A percentile compares a stretch with the other conserved stretches of the same genome.
These are phyloP conservation scores for Dillenia suffruticosa DNA, from an alignment of 164 flowering plant genomes.

Conservation along the genomic window DNA sequence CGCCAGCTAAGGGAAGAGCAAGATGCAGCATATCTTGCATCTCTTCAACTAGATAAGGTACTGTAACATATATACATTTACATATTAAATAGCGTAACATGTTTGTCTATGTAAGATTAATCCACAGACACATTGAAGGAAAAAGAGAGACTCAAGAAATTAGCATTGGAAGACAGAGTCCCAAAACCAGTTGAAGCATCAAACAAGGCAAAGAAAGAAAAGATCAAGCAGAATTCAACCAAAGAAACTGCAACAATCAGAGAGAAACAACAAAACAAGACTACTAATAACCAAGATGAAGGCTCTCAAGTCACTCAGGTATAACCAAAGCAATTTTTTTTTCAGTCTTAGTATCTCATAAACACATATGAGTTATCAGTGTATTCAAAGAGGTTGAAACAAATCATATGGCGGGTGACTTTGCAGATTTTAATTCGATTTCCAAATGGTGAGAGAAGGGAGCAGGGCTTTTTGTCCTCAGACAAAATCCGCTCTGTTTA, in stretches of 20 bases:
- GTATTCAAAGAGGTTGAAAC: neutral
- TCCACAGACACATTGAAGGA: conserved; percentile 22
- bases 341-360: neutral
- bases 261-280: conserved; percentile 18
- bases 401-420: neutral
- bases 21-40: conserved; percentile 61
- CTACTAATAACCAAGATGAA: conserved; percentile 8
- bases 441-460: conserved; percentile 68
- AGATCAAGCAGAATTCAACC: conserved; percentile 2
- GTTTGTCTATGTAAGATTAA: no score
- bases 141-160: conserved; percentile 24
- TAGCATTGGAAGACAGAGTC: conserved; percentile 7
- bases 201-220: conserved; percentile 13
- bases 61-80: neutral
- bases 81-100: neutral
- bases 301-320: conserved; percentile 41
- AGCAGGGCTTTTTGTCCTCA: conserved; percentile 39
- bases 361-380: no score
- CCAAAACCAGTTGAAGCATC: conserved; percentile 20
- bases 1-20: conserved; percentile 56
- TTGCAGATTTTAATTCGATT: conserved; percentile 62
- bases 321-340: neutral
- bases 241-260: conserved; percentile 19
- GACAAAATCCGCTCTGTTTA: conserved; percentile 57
- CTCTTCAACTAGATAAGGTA: conserved; percentile 57